Conservation (phyloP, 2,329 filamentous ascomycete species). For the Salinomyces thailandicus region DNA sequence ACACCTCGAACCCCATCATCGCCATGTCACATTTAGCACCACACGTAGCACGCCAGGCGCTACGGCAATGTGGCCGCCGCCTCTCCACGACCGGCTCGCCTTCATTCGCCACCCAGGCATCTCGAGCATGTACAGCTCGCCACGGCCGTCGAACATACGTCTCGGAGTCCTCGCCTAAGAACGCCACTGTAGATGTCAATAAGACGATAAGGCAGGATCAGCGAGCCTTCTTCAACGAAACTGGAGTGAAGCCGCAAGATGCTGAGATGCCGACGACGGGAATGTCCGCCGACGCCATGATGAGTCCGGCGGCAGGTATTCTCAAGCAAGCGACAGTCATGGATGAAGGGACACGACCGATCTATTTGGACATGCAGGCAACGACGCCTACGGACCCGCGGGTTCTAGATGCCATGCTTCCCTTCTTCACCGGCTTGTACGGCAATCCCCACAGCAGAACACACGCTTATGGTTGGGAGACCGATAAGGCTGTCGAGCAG, state of each 20-base stretch:
- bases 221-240: constrained; percentile 59
- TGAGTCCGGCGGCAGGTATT: constrained; percentile 64
- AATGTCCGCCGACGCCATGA: constrained; percentile 53
- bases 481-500: constrained; percentile 82
- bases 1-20: constrained; percentile 1
- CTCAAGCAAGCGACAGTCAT: constrained; percentile 86
- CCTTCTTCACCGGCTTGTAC: constrained; percentile 84
- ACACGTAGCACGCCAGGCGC: constrained; percentile 63
- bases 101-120: constrained; percentile 30
- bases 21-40: constrained; percentile 46
- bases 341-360: constrained; percentile 85
- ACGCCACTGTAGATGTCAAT: constrained; percentile 72
- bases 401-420: constrained; percentile 93
- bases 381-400: constrained; percentile 91
- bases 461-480: constrained; percentile 98
- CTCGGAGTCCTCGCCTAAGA: constrained; percentile 66
- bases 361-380: constrained; percentile 97
- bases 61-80: constrained; percentile 46
- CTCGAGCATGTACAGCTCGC: constrained; percentile 31
- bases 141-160: constrained; percentile 54
- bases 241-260: constrained; percentile 43
- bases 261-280: constrained; percentile 50
- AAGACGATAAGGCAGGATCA: constrained; percentile 79
- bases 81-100: constrained; percentile 31
- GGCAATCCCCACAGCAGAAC: constrained; percentile 96